Evolutionary conservation across 371 early-diverging fungal species (phyloP).

Genomic region (Apophysomyces elegans): DNA sequence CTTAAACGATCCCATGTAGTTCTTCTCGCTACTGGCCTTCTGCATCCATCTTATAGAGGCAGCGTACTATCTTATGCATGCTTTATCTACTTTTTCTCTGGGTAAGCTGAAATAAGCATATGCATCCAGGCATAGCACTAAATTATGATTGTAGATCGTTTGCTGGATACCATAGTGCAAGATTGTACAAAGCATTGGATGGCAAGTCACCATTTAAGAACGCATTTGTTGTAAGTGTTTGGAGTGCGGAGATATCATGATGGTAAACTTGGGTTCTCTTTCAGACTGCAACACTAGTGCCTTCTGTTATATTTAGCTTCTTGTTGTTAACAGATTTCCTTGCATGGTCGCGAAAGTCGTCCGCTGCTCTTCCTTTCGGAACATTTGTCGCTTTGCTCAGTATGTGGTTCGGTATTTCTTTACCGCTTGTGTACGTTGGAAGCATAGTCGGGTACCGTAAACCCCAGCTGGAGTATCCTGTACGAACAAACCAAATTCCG

Average conservation of each 20-base stretch:
- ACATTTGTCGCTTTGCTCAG: slow-evolving; percentile 76
- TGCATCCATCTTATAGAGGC: slow-evolving; percentile 84
- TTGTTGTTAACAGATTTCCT: slow-evolving; percentile 74
- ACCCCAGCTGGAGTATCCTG: slow-evolving; percentile 75
- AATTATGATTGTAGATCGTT: slow-evolving; percentile 39
- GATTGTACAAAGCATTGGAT: slow-evolving; percentile 78
- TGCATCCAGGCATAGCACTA: slow-evolving; percentile 19
- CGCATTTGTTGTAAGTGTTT: slow-evolving; percentile 49
- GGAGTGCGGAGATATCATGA: neutral
- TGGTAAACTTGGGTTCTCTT: neutral
- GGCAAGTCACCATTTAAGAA: slow-evolving; percentile 79
- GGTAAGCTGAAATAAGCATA: slow-evolving; percentile 36
- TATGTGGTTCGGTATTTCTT: slow-evolving; percentile 77
- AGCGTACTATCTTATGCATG: slow-evolving; percentile 70
- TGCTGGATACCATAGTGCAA: slow-evolving; percentile 78
- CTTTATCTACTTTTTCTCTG: slow-evolving; percentile 73
- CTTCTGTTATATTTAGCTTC: slow-evolving; percentile 44
- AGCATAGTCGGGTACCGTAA: slow-evolving; percentile 79
- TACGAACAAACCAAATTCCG: slow-evolving; percentile 93
- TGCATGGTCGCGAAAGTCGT: slow-evolving; percentile 75
- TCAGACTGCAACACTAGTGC: slow-evolving; percentile 56
- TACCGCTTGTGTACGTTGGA: slow-evolving; percentile 75
- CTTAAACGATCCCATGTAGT: slow-evolving; percentile 31
- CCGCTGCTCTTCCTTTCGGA: slow-evolving; percentile 83
- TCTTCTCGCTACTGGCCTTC: slow-evolving; percentile 76